These are phyloP conservation scores for Phialemoniopsis sp. DNA, from an alignment of 2,329 filamentous ascomycete species.

Conservation along the genomic window DNA sequence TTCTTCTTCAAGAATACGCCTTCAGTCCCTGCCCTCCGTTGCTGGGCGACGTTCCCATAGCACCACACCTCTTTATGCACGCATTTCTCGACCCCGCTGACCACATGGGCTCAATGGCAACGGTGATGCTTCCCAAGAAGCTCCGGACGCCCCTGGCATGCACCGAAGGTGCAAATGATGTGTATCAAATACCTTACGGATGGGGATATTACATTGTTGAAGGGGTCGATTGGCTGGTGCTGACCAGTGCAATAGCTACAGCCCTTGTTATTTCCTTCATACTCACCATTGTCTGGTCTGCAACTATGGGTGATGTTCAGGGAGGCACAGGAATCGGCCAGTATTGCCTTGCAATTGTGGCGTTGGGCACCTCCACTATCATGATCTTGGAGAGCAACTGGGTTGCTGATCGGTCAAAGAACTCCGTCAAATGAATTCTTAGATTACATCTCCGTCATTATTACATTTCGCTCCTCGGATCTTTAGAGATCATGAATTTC, in stretches of 20 bases:
- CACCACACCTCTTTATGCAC: constrained; percentile 15
- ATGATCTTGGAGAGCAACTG: too few species aligned
- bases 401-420: too few species aligned
- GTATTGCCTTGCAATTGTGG: constrained; percentile 5
- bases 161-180: neutral
- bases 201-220: constrained; percentile 12
- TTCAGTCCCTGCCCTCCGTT: constrained; percentile 11
- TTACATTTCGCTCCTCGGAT: too few species aligned
- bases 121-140: constrained; percentile 8
- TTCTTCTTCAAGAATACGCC: constrained; percentile 8
- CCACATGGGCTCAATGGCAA: constrained; percentile 7
- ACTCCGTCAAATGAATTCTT: too few species aligned
- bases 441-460: too few species aligned
- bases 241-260: constrained; percentile 1
- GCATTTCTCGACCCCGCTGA: constrained; percentile 11
- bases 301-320: constrained; percentile 2
- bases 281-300: constrained; percentile 4
- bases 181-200: constrained; percentile 2
- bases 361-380: neutral
- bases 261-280: constrained; percentile 1
- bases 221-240: constrained; percentile 4
- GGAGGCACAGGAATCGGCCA: constrained; percentile 7
- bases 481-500: too few species aligned
- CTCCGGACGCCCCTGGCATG: constrained; percentile 1
- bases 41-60: constrained; percentile 9